Evolutionary conservation across 495 filamentous ascomycete genomes (phyloP), one percentile per base, ranked within the genome.

Genomic region (Lichina pygmaea): DNA sequence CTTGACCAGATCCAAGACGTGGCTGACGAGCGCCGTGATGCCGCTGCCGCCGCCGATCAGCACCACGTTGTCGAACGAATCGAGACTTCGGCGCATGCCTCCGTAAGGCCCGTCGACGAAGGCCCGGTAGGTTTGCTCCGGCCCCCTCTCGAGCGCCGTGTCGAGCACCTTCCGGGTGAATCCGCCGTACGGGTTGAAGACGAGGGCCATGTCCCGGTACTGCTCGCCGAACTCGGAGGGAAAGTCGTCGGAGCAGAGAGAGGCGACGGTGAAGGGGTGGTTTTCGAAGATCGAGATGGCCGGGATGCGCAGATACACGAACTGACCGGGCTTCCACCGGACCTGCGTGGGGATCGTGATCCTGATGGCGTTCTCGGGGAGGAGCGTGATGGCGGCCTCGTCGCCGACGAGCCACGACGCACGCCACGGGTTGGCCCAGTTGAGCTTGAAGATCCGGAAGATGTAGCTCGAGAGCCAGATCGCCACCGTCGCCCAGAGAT

Each of bases 41-140:
- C 86, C 86, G 55, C 81, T 91, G 41, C 86, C 86, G 38, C 86
- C 86, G 6, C 86, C 86, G 55, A 95, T 81, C 47, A 95, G 67
- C 41, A 94, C 73, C 33, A 89, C 82, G 17, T 84, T 83, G 49
- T 95, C 86, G 54, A 95, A 95, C 6, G 86, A 80, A 38, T 89
- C 81, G 47, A 95, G 68, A 45, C 89, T 78, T 33, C 89, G 73
- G 37, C 81, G 76, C 79, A 93, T 86, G 17, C 89, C 86, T 38
- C 86, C 86, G 47, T 95, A 95, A 0, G 86, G 86, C 0, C 86
- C 86, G 53, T 95, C 86, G 7, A 95, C 65, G 54, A 86, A 91
- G 8, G 85, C 83, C 11, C 79, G 73, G 57, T 89, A 93, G 6
- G 81, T 89, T 51, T 81, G 76, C 61, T 78, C 83, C 0, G 83